Base-by-base conservation (phyloP, 2,329 filamentous ascomycete species). In the Botrytis cinerea region DNA sequence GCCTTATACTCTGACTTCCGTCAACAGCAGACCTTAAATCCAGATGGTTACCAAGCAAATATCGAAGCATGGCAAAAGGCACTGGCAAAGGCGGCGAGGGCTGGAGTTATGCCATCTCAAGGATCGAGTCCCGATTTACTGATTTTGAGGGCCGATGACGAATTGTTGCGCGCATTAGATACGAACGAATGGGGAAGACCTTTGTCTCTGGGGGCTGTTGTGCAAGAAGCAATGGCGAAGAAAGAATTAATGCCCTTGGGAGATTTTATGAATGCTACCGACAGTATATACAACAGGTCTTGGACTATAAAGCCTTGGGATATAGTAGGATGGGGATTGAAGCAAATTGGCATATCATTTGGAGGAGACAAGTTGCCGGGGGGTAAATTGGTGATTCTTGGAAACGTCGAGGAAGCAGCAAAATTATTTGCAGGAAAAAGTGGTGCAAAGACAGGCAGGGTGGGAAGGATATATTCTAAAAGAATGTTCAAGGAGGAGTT, bases 1-100 rank as follows among this genome's bases (percentile, higher is more conserved):
- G 95, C 94, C 8, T 89, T 97, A 63, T 97, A 97, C 84, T 95
- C 94, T 66, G 94, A 97, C 81, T 97, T 97, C 80, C 86, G 89
- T 54, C 83, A 89, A 8, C 93, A 95, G 77, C 87, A 87, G 78
- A 89, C 87, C 57, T 89, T 92, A 35, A 97, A 97, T 80, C 93
- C 94, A 1, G 93, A 97, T 81, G 94, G 93, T 79, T 97, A 94
- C 84, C 84, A 86, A 32, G 93, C 94, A 61, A 97, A 97, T 81
- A 85, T 93, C 60, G 84, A 87, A 10, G 93, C 93, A 70, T 97
- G 94, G 94, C 89, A 91, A 73, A 87, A 88, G 57, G 94, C 90
- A 2, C 86, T 97, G 60, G 87, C 89, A n/a, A 85, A 88, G 70
- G 92, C 94, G 1, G 86, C 91, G 0, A 86, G 89, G 75, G 87